Conservation (phyloP, 345 rosid genomes). For the Bruguiera sexangula region DNA sequence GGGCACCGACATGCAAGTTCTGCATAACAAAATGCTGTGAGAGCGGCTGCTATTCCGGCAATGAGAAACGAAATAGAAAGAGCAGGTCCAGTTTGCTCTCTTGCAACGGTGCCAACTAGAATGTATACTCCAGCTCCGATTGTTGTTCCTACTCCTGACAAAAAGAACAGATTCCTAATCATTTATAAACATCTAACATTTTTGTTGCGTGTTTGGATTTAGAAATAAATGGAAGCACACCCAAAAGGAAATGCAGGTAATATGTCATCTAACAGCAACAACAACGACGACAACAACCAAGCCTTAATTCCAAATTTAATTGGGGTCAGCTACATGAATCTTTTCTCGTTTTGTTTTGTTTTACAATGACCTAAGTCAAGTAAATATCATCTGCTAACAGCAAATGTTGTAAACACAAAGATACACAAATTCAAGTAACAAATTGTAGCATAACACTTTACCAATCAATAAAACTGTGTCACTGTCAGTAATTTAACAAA, state of each 20-base stretch:
- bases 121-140: slow-evolving; percentile 98
- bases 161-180: neutral
- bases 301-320: too few relatives aligned
- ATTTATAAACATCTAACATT: neutral
- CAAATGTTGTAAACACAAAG: too few relatives aligned
- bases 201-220: neutral
- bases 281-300: too few relatives aligned
- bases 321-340: too few relatives aligned
- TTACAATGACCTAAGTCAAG: too few relatives aligned
- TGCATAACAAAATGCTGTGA: slow-evolving; percentile 94
- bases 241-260: neutral
- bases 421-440: neutral
- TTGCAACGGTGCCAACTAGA: slow-evolving; percentile 93
- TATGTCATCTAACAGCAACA: too few relatives aligned
- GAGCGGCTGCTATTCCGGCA: slow-evolving; percentile 93
- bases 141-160: slow-evolving; percentile 90
- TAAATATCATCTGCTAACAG: too few relatives aligned
- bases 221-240: neutral
- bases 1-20: slow-evolving; percentile 95
- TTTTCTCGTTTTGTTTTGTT: too few relatives aligned
- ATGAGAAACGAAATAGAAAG: slow-evolving; percentile 81
- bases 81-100: slow-evolving; percentile 98
- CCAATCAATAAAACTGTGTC: neutral
- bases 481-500: neutral
- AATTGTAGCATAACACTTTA: neutral